phyloP scores from a whole-genome alignment of 176 grass and related monocot species.

The Paspalum notatum region DNA sequence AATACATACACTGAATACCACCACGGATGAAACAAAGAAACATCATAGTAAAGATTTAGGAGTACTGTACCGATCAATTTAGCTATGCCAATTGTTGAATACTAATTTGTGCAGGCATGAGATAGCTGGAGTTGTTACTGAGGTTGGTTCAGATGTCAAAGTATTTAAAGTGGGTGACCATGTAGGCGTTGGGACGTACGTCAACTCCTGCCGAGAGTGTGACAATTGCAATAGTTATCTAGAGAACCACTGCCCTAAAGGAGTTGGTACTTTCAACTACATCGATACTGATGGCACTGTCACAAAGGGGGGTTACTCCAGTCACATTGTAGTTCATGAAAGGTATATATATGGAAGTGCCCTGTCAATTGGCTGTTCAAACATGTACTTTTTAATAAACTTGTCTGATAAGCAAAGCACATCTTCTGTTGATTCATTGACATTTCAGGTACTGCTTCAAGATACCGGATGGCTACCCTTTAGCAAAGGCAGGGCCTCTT shows the following conservation, averaged over 20 bases:
- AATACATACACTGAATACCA: background rate
- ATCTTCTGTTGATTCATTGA: constrained; percentile 6
- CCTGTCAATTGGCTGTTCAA: background rate
- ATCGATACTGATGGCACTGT: constrained; percentile 73
- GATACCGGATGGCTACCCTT: constrained; percentile 81
- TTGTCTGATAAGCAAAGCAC: background rate
- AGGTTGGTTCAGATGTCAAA: constrained; percentile 65
- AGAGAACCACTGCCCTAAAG: constrained; percentile 60
- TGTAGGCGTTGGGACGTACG: constrained; percentile 68
- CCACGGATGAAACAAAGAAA: background rate
- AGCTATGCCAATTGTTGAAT: background rate
- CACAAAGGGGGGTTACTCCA: constrained; percentile 88
- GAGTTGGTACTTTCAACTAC: constrained; percentile 53
- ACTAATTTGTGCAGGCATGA: constrained; percentile 62
- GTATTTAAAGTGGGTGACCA: constrained; percentile 65
- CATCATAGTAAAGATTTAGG: background rate
- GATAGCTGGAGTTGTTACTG: constrained; percentile 71
- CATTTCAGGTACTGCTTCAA: constrained; percentile 65
- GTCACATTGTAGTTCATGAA: constrained; percentile 67
- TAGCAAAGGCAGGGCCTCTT: constrained; percentile 70
- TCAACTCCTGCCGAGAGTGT: constrained; percentile 68
- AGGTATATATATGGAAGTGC: constrained; percentile 44
- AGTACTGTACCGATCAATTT: background rate
- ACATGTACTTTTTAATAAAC: background rate
- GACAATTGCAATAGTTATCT: constrained; percentile 58